A percentile compares a stretch with the other conserved stretches of the same genome.
Evolutionary conservation across 306 rosid species (phyloP).

Genomic region (Prunus armeniaca): DNA sequence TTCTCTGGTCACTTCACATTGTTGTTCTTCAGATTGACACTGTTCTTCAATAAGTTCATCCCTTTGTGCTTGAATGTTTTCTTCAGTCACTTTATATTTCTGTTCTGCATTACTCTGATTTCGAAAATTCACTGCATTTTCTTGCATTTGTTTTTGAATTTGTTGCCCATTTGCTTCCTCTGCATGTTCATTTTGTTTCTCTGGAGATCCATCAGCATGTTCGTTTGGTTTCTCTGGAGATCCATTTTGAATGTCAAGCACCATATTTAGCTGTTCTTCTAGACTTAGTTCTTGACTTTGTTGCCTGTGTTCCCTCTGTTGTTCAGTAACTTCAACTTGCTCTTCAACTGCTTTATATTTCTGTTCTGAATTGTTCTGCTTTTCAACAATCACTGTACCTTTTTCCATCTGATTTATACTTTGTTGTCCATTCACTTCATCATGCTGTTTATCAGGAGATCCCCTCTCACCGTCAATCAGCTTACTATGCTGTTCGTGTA

Average conservation of each 20-base stretch:
- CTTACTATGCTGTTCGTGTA: neutral
- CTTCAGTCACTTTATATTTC: constrained; percentile 11
- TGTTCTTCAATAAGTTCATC: constrained; percentile 14
- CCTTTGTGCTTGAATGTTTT: neutral
- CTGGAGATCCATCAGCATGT: neutral
- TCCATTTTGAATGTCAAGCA: neutral
- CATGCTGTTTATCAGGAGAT: neutral
- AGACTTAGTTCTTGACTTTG: neutral
- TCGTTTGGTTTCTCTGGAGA: neutral
- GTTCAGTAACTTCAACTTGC: neutral
- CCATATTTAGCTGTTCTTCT: too few relatives aligned
- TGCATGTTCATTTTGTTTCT: neutral
- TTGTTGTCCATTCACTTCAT: neutral
- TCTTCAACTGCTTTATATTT: neutral
- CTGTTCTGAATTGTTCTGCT: too few relatives aligned
- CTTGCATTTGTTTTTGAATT: neutral
- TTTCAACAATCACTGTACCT: too few relatives aligned
- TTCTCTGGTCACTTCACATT: constrained; percentile 8
- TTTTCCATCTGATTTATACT: neutral
- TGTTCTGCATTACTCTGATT: neutral
- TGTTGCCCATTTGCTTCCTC: neutral
- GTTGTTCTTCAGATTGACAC: constrained; percentile 13
- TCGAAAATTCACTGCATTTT: neutral
- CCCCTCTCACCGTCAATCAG: constrained; percentile 5
- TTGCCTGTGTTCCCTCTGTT: too few relatives aligned